Evolutionary conservation across 108 stramenopile genomes (phyloP).

Genomic region (Aureococcus anophagefferens): DNA sequence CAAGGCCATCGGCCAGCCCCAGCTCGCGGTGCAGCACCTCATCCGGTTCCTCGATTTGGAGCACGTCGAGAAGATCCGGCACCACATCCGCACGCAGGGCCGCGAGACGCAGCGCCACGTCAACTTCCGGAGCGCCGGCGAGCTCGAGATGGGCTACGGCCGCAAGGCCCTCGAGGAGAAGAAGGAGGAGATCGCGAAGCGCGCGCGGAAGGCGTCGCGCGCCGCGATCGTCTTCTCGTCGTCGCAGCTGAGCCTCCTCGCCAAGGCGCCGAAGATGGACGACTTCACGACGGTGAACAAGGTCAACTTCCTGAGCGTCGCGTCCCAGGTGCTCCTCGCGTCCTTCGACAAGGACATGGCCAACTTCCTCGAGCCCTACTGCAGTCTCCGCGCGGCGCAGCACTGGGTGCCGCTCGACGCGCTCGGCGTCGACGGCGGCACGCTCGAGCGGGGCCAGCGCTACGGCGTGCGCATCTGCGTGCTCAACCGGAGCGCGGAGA

Average conservation of each 20-base stretch:
- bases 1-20: not conserved
- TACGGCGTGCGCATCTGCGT: not conserved
- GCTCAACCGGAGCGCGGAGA: not conserved
- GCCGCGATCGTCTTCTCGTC: no score
- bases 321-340: not conserved
- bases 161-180: not conserved
- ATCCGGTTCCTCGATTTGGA: not conserved
- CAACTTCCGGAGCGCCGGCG: conserved; percentile 2
- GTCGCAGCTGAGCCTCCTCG: no score
- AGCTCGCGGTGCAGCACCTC: not conserved
- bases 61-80: not conserved
- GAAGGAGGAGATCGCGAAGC: not conserved
- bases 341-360: not conserved
- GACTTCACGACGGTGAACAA: not conserved
- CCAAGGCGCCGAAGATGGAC: not conserved
- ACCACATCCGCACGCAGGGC: not conserved
- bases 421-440: not conserved
- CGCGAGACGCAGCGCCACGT: not conserved
- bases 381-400: not conserved
- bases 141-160: not conserved
- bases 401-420: not conserved
- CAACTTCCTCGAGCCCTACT: not conserved
- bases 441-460: not conserved
- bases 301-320: not conserved
- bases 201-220: not conserved